Base-by-base conservation (phyloP, 108 stramenopile species). In the Fistulifera solaris region DNA sequence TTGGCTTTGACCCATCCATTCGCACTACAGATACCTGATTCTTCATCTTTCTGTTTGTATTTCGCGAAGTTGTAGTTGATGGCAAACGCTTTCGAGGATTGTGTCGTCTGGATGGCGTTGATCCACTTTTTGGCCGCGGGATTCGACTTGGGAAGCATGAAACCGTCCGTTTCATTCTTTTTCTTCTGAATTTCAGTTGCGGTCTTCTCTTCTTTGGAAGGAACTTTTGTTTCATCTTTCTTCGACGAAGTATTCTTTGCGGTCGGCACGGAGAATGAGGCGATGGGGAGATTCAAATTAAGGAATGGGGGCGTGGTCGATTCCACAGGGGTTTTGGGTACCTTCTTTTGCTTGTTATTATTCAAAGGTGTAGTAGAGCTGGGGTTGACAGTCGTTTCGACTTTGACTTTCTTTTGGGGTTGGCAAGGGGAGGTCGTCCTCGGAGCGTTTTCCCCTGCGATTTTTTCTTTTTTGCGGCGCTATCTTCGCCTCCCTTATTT, bases 1-100 rank as follows among this genome's bases (percentile, higher is more conserved):
- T 73, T 77, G 14, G 91, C 56, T 53, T 71, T 72, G 50, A 89
- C 71, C 92, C 92, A 93, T 1, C 62, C 63, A 11, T 54, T 39
- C 13, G 58, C 27, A 18, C 57, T 26, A 42, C 52, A 55, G 22
- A 71, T 39, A 22, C 71, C 73, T 38, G 17, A 27, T 14, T 42
- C 39, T 46, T 40, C 62, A 59, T 74, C 77, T 7, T n/a, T 40
- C 40, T 77, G 62, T 43, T 77, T 75, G 48, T 56, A 62, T 23
- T 67, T 70, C 19, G 52, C 66, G 52, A 80, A 84, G 70, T 80
- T 52, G 61, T 67, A 88, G 41, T 67, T 51, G 18, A 10, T 47
- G 2, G 31, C 39, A 67, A 81, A 88, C 19, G 19, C 19, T 21
- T 67, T 71, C 44, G 65, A 61, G 58, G 87, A 69, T 23, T 62